phyloP scores from a whole-genome alignment of 148 eudicot species.

The Rhododendron ferrugineum region DNA sequence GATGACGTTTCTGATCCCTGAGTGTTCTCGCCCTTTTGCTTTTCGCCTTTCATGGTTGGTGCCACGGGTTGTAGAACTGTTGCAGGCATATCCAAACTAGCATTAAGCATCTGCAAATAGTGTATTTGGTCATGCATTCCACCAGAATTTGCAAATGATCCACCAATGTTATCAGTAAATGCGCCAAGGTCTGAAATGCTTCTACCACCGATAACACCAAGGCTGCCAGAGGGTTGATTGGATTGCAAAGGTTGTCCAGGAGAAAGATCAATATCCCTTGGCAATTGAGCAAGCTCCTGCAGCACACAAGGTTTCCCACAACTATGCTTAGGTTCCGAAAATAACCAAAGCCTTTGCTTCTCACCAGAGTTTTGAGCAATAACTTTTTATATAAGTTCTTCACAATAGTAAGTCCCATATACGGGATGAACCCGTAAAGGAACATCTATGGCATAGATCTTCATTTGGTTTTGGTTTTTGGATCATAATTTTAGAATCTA shows the following conservation, averaged over 20 bases:
- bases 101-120: constrained; percentile 68
- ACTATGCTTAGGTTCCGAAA: background rate
- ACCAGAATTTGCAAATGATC: constrained; percentile 51
- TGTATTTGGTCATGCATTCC: constrained; percentile 62
- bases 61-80: too few relatives aligned
- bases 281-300: constrained; percentile 66
- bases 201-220: constrained; percentile 90
- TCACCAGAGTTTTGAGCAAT: background rate
- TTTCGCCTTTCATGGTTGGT: too few relatives aligned
- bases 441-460: background rate
- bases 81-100: too few relatives aligned
- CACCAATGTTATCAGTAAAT: constrained; percentile 74
- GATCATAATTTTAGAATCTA: background rate
- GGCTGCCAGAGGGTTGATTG: constrained; percentile 60
- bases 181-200: constrained; percentile 91
- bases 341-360: background rate
- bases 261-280: constrained; percentile 71
- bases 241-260: constrained; percentile 88
- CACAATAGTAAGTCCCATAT: background rate
- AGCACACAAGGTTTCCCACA: constrained; percentile 10
- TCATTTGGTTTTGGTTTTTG: background rate
- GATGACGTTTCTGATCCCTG: constrained; percentile 11
- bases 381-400: background rate
- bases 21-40: too few relatives aligned
- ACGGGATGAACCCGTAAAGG: background rate